These are phyloP conservation scores for Colletotrichum somersetense DNA, from an alignment of 2,329 filamentous ascomycete genomes.

Conservation along the genomic window DNA sequence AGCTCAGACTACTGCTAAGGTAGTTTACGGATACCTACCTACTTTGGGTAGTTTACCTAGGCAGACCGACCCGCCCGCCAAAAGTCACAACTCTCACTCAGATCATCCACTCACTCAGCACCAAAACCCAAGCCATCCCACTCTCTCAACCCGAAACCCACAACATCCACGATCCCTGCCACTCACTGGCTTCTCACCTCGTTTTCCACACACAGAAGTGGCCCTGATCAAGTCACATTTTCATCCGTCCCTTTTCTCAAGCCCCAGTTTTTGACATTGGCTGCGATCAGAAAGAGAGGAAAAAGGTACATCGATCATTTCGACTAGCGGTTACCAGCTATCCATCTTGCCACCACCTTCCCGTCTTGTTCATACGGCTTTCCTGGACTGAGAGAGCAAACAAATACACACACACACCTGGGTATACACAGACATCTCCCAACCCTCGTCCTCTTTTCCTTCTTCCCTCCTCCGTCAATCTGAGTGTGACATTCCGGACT, in stretches of 20 bases:
- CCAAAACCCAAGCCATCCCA: conserved; percentile 11
- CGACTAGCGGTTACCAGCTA: not conserved
- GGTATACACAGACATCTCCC: not conserved
- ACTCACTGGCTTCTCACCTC: not conserved
- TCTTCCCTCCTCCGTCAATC: not conserved
- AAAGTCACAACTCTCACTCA: conserved; percentile 19
- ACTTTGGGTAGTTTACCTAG: not conserved
- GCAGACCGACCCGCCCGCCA: conserved; percentile 14
- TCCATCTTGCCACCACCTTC: not conserved
- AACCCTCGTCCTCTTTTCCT: conserved; percentile 21
- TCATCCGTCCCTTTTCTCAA: not conserved
- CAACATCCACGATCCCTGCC: conserved; percentile 31
- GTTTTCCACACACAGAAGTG: not conserved
- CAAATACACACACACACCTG: not conserved
- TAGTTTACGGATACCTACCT: no score
- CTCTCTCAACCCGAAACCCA: conserved; percentile 22
- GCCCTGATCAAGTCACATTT: not conserved
- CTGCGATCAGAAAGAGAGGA: not conserved
- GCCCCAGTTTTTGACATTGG: not conserved
- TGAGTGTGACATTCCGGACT: conserved; percentile 24
- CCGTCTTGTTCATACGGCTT: not conserved
- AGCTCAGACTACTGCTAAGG: not conserved
- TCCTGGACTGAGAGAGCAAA: not conserved
- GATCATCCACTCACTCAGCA: conserved; percentile 17
- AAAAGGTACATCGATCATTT: not conserved